phyloP scores from a whole-genome alignment of 495 filamentous ascomycete species.

The Oidiodendron maius region DNA sequence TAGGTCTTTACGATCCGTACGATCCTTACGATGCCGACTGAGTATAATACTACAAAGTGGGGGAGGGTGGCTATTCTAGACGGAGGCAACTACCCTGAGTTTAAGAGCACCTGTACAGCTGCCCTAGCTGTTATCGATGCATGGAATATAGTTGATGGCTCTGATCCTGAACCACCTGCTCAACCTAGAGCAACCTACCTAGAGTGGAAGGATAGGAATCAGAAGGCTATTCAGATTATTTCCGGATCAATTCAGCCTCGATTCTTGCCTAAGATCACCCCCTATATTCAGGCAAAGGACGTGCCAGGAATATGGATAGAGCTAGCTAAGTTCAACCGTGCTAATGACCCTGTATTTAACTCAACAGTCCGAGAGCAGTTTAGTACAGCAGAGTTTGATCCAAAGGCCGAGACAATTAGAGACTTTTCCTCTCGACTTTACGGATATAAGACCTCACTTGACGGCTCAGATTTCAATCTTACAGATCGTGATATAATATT shows the following conservation, averaged over 20 bases:
- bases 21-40: no score
- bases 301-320: not conserved
- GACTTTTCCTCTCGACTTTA: not conserved
- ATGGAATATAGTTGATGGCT: no score
- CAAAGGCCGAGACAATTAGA: not conserved
- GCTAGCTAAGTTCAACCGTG: not conserved
- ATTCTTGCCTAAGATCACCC: not conserved
- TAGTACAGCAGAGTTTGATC: not conserved
- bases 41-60: no score
- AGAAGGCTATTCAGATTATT: not conserved
- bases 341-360: not conserved
- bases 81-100: no score
- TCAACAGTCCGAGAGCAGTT: not conserved
- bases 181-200: no score
- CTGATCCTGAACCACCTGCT: no score
- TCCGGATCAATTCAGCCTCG: not conserved
- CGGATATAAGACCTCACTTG: not conserved
- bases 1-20: no score
- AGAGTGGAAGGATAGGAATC: no score
- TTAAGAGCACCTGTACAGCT: no score
- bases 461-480: not conserved
- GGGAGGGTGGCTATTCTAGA: no score
- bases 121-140: no score
- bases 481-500: not conserved
- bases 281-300: not conserved